Base-by-base conservation (phyloP, 768 basidiomycete species). In the Epithele typhae region DNA sequence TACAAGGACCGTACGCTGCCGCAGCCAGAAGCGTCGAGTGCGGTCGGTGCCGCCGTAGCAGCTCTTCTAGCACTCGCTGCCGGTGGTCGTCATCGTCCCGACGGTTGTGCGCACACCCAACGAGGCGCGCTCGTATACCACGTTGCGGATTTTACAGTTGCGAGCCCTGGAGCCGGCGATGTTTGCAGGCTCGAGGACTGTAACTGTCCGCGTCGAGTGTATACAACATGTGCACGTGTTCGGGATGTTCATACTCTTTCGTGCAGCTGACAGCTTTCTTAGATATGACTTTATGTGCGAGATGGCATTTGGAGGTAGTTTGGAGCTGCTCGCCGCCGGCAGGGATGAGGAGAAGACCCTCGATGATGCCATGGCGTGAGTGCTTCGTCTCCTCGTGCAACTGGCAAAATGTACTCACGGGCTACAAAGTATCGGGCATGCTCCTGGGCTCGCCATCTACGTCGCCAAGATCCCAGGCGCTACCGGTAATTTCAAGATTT, bases 211-310 rank as follows among this genome's bases (percentile, higher is more conserved):
- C n/a, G n/a, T n/a, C n/a, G n/a, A n/a, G n/a, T n/a, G n/a, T n/a
- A n/a, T n/a, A 14, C 27, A 7, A 7, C 8, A 30, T 18, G 11
- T 35, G 25, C 24, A 23, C 27, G n/a, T 3, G 1, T 10, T 9
- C 22, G 3, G 15, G 21, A 11, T 3, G 18, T 5, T 2, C 15
- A 3, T 32, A 8, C 23, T 17, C 23, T 42, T 4, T 43, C 19
- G 1, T n/a, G n/a, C n/a, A n/a, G n/a, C 23, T 42, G 5, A 46
- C 19, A 1, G n/a, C 9, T 5, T 14, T 10, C 5, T 2, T 6
- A 74, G 71, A 27, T 72, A 65, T 43, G 73, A 74, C 44, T 59
- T 73, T 43, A 71, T 73, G 70, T 65, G 63, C 15, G 70, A 72
- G 40, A 63, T 74, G 46, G 69, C 64, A 66, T 69, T 51, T 15